Conservation (phyloP, 2,329 filamentous ascomycete genomes). For the Colletotrichum sp. region DNA sequence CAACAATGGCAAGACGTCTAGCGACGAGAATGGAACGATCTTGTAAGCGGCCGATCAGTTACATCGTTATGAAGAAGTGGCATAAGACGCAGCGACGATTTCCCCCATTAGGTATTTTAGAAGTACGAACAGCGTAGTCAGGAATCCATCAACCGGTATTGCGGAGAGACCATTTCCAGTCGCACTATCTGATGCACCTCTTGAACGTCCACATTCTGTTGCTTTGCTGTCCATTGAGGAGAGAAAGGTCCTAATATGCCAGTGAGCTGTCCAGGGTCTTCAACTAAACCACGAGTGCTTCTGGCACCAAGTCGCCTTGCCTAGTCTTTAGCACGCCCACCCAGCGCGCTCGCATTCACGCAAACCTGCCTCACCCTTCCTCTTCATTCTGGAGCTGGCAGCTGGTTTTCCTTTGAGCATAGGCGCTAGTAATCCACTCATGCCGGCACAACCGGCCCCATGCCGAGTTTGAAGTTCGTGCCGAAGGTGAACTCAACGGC, state of each 20-base stretch:
- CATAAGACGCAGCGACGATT: neutral
- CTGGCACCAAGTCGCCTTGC: too few species aligned
- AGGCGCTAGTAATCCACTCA: too few species aligned
- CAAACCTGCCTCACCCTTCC: neutral
- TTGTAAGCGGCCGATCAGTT: neutral
- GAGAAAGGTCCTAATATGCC: neutral
- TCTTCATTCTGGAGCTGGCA: neutral
- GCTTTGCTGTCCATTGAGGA: neutral
- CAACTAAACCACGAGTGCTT: neutral
- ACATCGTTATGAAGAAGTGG: neutral
- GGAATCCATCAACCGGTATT: neutral
- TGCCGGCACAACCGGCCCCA: neutral
- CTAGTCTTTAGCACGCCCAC: too few species aligned
- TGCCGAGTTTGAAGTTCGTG: neutral
- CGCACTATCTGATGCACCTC: neutral
- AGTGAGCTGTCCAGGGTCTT: accelerated
- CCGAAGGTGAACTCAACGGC: neutral
- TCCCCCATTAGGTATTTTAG: neutral
- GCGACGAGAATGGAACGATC: neutral
- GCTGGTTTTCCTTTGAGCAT: neutral
- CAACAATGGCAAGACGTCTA: neutral
- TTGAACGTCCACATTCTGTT: neutral
- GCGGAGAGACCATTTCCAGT: neutral
- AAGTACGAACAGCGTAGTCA: neutral
- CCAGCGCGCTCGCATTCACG: too few species aligned